These are phyloP conservation scores for Neonectria punicea DNA, from an alignment of 2,329 filamentous ascomycete genomes.

Conservation along the genomic window DNA sequence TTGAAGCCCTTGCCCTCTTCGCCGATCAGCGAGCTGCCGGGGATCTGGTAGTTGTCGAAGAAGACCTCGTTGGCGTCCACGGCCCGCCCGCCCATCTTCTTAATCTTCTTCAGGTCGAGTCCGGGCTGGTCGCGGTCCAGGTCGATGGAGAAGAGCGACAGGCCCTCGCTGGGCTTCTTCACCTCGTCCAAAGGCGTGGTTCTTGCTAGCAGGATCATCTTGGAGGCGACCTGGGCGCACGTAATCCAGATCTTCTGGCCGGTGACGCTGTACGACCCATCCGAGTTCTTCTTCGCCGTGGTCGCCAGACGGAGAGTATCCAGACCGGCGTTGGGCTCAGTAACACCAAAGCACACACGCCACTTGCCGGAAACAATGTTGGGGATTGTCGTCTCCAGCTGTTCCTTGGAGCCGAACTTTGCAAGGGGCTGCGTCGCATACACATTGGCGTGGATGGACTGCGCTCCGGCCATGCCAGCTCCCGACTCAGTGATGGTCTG, in stretches of 20 bases:
- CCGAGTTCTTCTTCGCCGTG: constrained; percentile 62
- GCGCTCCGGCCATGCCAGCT: constrained; percentile 79
- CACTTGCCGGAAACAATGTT: constrained; percentile 77
- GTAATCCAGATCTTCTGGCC: constrained; percentile 94
- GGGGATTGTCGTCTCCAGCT: constrained; percentile 72
- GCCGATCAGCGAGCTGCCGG: constrained; percentile 73
- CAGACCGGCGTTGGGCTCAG: constrained; percentile 79
- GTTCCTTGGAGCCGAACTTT: constrained; percentile 74
- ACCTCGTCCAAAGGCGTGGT: constrained; percentile 77
- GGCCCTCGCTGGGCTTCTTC: constrained; percentile 75
- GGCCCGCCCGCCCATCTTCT: constrained; percentile 86
- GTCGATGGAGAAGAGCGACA: constrained; percentile 85
- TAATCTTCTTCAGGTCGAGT: constrained; percentile 76
- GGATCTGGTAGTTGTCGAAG: constrained; percentile 81
- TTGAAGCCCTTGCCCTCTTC: constrained; percentile 81
- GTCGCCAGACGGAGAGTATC: constrained; percentile 80
- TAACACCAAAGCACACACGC: constrained; percentile 84
- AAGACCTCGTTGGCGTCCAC: constrained; percentile 91
- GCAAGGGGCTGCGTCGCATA: constrained; percentile 82
- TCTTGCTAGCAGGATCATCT: constrained; percentile 85
- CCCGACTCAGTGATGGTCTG: constrained; percentile 83
- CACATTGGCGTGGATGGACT: constrained; percentile 73
- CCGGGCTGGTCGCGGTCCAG: constrained; percentile 69
- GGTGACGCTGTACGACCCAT: constrained; percentile 72
- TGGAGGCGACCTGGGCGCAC: constrained; percentile 81